phyloP scores from a whole-genome alignment of 345 rosid species.

The Acer campestre region DNA sequence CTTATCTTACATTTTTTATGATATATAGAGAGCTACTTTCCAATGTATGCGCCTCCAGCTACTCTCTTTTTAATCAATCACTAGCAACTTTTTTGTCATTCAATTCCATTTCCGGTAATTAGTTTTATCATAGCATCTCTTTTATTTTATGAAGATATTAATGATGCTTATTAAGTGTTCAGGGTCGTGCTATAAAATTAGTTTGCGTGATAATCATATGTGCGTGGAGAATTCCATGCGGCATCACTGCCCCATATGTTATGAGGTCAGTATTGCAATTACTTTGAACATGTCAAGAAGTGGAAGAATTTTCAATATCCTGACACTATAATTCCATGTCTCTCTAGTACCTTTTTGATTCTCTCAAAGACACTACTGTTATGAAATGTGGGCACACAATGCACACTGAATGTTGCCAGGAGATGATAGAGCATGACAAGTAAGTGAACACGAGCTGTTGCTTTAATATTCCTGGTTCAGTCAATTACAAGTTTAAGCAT shows the following conservation, averaged over 20 bases:
- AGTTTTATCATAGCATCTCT: background rate
- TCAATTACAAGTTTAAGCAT: background rate
- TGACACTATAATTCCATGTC: conserved; percentile 13
- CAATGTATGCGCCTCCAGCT: background rate
- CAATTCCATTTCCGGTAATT: background rate
- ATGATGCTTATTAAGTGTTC: conserved; percentile 9
- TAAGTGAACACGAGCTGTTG: conserved; percentile 33
- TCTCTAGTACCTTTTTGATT: conserved; percentile 88
- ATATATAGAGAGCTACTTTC: background rate
- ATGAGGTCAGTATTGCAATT: conserved; percentile 56
- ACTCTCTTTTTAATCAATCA: background rate
- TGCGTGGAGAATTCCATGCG: conserved; percentile 97
- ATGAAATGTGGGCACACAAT: conserved; percentile 99
- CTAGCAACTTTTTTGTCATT: background rate
- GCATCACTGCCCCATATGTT: conserved; percentile 98
- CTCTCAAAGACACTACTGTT: conserved; percentile 81
- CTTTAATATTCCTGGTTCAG: background rate
- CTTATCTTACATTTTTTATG: background rate
- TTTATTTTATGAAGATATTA: background rate
- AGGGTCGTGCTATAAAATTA: conserved; percentile 83
- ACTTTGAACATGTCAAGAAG: background rate
- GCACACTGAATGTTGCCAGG: conserved; percentile 79
- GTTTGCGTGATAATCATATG: conserved; percentile 69
- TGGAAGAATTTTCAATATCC: background rate
- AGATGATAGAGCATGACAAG: conserved; percentile 87